Conservation (phyloP, 495 filamentous ascomycete species). For the Aspergillus avenaceus region DNA sequence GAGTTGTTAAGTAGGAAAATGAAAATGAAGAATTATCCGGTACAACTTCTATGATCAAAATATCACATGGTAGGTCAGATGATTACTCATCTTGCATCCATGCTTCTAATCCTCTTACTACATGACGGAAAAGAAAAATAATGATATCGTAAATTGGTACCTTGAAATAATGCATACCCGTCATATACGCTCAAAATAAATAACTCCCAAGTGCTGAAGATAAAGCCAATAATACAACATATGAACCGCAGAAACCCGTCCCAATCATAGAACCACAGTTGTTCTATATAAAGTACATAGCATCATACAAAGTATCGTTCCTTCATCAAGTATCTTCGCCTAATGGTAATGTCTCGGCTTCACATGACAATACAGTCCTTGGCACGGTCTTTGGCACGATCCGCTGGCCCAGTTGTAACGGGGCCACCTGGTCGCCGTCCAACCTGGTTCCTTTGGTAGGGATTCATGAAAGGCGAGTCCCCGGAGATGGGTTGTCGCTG, state of each 20-base stretch:
- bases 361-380: constrained; percentile 48
- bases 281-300: constrained; percentile 15
- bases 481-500: constrained; percentile 49
- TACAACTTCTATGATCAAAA: not conserved
- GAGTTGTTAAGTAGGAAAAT: not conserved
- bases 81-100: not conserved
- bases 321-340: constrained; percentile 6
- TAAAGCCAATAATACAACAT: too few species aligned
- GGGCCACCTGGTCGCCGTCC: constrained; percentile 14
- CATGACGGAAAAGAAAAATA: too few species aligned
- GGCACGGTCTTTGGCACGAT: constrained; percentile 23
- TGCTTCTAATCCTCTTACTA: too few species aligned
- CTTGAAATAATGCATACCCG: too few species aligned
- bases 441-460: constrained; percentile 14
- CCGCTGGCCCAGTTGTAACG: constrained; percentile 12
- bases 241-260: not conserved
- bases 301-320: constrained; percentile 8
- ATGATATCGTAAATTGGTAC: too few species aligned
- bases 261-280: constrained; percentile 1
- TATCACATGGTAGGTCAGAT: not conserved
- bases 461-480: constrained; percentile 14
- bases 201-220: too few species aligned
- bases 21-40: not conserved
- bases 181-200: too few species aligned
- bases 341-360: too few species aligned